Conservation (phyloP, 345 rosid genomes). For the Syzygium grande region DNA sequence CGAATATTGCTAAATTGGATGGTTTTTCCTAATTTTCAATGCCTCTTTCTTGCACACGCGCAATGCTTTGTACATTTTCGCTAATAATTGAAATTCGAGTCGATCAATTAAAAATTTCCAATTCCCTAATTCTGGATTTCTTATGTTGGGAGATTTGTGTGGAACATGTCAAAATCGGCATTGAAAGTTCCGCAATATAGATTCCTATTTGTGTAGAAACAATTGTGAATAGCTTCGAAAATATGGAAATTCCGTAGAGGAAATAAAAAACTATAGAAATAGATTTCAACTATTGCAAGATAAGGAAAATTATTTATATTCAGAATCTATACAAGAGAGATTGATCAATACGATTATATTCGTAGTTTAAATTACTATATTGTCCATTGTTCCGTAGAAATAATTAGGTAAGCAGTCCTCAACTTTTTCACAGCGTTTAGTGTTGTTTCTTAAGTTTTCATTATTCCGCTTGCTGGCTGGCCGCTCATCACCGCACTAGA, state of each 20-base stretch:
- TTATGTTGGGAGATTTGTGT: not conserved
- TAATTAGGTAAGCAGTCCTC: not conserved
- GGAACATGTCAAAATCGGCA: not conserved
- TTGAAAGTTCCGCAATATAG: not conserved
- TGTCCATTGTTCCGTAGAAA: not conserved
- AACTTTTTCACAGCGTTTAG: not conserved
- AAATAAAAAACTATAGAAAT: too few species aligned
- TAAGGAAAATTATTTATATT: not conserved
- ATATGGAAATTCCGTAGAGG: too few species aligned
- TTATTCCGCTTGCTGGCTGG: not conserved
- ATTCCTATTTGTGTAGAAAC: too few species aligned
- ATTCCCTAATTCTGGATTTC: not conserved
- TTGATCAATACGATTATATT: not conserved
- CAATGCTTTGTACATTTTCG: not conserved
- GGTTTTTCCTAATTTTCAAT: not conserved
- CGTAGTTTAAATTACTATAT: not conserved
- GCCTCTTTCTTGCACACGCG: not conserved
- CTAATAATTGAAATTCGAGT: not conserved
- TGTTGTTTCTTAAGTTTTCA: not conserved
- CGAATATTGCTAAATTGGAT: not conserved
- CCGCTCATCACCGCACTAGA: not conserved
- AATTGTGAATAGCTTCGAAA: not conserved
- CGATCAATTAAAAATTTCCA: not conserved
- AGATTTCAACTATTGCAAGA: not conserved
- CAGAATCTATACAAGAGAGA: not conserved